Conservation (phyloP, 225 moss, liverwort and hornwort species). For the Neckera pumila region DNA sequence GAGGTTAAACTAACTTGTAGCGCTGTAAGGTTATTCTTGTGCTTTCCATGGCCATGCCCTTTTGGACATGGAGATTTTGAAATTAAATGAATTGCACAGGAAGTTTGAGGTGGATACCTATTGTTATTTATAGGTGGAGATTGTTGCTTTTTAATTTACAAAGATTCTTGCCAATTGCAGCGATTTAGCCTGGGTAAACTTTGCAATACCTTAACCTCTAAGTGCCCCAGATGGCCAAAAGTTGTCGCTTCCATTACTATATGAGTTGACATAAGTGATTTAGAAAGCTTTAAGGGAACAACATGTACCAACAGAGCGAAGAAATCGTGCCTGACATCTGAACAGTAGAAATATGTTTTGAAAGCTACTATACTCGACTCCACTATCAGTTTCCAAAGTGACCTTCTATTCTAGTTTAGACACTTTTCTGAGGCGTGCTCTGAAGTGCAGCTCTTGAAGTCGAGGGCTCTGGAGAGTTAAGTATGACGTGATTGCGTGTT, state of each 20-base stretch:
- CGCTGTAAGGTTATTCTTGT: not conserved
- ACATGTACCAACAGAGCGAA: not conserved
- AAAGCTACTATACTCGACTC: not conserved
- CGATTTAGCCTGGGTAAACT: not conserved
- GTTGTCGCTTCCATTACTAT: not conserved
- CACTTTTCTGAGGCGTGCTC: not conserved
- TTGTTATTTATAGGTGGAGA: not conserved
- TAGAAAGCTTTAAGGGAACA: not conserved
- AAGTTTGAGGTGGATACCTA: not conserved
- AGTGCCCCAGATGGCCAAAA: no score
- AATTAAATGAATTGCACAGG: not conserved
- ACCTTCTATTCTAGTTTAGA: not conserved
- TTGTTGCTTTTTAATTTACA: not conserved
- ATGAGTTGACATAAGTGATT: not conserved
- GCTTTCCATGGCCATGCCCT: not conserved
- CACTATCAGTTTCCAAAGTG: not conserved
- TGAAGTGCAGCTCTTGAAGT: not conserved
- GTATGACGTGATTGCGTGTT: not conserved
- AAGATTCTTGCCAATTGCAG: not conserved
- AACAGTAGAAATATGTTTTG: not conserved
- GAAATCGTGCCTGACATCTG: not conserved
- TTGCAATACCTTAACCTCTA: not conserved
- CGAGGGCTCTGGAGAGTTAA: not conserved
- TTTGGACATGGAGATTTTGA: not conserved
- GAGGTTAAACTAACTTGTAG: not conserved